Evolutionary conservation across 768 basidiomycete genomes (phyloP).

Genomic region (Leucosporidium creatinivorum): DNA sequence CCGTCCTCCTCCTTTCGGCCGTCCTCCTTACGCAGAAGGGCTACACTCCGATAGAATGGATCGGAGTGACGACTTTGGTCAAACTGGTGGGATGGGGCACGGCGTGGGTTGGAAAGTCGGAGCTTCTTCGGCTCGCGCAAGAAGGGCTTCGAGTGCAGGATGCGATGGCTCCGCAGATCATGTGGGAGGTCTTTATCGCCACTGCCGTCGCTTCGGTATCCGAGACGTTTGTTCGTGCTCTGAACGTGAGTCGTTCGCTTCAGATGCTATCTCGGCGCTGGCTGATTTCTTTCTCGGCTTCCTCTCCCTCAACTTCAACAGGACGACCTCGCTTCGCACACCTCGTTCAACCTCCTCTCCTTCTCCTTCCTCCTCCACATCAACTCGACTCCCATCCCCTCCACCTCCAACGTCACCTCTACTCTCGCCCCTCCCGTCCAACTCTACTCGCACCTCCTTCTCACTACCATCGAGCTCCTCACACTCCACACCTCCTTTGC

Average conservation of each 20-base stretch:
- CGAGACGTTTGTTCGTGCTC: slow-evolving; percentile 22
- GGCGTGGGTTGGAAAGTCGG: too few relatives aligned
- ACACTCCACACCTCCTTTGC: slow-evolving; percentile 23
- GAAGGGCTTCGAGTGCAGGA: too few relatives aligned
- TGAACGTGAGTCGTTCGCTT: background rate
- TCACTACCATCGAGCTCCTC: slow-evolving; percentile 9
- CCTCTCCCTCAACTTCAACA: too few relatives aligned
- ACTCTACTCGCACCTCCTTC: slow-evolving; percentile 20
- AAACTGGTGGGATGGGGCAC: too few relatives aligned
- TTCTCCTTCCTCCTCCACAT: slow-evolving; percentile 32
- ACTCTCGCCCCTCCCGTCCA: background rate
- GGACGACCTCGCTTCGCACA: slow-evolving; percentile 5
- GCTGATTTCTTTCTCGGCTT: too few relatives aligned
- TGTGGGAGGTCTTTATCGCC: slow-evolving; percentile 17
- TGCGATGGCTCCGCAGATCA: background rate
- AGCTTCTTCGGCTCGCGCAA: too few relatives aligned
- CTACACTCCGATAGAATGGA: too few relatives aligned
- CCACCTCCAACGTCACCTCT: background rate
- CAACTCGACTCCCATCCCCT: slow-evolving; percentile 4
- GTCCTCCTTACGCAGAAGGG: too few relatives aligned
- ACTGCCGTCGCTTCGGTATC: slow-evolving; percentile 3
- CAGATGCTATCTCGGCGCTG: too few relatives aligned
- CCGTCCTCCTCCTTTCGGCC: too few relatives aligned
- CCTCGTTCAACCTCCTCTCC: slow-evolving; percentile 24
- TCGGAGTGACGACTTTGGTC: too few relatives aligned